Conservation (phyloP, 2,329 filamentous ascomycete species). For the Nemania serpens region DNA sequence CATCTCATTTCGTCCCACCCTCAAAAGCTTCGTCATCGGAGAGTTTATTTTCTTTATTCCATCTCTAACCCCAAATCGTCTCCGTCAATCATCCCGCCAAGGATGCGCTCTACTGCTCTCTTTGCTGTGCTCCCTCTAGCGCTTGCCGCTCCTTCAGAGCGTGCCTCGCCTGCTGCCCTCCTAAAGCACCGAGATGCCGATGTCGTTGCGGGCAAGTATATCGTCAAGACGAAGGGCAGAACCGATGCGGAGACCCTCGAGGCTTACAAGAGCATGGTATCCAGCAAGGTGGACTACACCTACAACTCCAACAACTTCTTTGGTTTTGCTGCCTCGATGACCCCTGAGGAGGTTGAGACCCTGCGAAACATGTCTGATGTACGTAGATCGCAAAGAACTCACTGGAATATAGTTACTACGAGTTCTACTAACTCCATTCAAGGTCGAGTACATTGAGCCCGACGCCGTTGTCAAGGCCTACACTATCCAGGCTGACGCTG, state of each 20-base stretch:
- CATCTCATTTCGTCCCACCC: constrained; percentile 4
- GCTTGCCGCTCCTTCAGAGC: constrained; percentile 40
- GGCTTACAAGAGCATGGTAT: constrained; percentile 35
- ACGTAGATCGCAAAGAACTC: constrained; percentile 29
- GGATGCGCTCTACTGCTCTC: constrained; percentile 37
- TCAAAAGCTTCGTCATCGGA: constrained; percentile 20
- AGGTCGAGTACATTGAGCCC: constrained; percentile 45
- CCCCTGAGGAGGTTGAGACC: constrained; percentile 47
- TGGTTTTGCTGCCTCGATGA: constrained; percentile 51
- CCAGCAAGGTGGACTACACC: constrained; percentile 41
- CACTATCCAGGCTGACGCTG: constrained; percentile 37
- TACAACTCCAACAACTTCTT: constrained; percentile 43
- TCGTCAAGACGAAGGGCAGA: constrained; percentile 49
- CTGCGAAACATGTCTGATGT: constrained; percentile 48
- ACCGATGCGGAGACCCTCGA: constrained; percentile 39
- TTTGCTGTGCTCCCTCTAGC: constrained; percentile 40
- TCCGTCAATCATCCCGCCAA: constrained; percentile 20
- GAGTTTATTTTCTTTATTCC: constrained; percentile 17
- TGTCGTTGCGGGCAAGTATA: constrained; percentile 48
- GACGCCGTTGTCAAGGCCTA: constrained; percentile 38
- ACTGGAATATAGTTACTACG: background rate
- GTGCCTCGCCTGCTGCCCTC: constrained; percentile 37
- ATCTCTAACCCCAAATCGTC: constrained; percentile 4
- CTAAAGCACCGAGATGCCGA: constrained; percentile 35
- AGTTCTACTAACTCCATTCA: constrained; percentile 3